These are phyloP conservation scores for Ceratocystiopsis sp. DNA, from an alignment of 2,329 filamentous ascomycete species.

Conservation along the genomic window DNA sequence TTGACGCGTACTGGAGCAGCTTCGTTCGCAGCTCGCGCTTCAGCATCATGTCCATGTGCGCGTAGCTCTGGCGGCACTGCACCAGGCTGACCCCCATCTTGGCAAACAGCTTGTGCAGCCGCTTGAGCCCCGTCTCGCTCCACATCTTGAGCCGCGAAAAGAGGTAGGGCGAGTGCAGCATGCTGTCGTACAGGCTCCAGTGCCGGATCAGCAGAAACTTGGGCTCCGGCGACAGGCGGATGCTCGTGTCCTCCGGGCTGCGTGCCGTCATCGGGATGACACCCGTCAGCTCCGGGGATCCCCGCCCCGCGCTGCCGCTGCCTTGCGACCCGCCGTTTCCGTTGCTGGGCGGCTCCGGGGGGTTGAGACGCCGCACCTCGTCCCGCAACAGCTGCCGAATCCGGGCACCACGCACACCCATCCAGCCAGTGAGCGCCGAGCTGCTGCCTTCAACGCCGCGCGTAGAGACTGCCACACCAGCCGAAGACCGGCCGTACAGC, in stretches of 20 bases:
- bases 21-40: constrained; percentile 69
- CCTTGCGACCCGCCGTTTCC: constrained; percentile 19
- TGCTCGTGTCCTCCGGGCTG: constrained; percentile 80
- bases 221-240: constrained; percentile 83
- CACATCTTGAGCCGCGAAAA: constrained; percentile 86
- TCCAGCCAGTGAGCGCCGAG: constrained; percentile 51
- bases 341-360: constrained; percentile 37
- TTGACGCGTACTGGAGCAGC: constrained; percentile 74
- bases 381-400: constrained; percentile 78
- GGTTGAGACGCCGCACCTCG: constrained; percentile 86
- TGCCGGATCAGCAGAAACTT: constrained; percentile 84
- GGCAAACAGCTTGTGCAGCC: constrained; percentile 81
- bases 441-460: constrained; percentile 34
- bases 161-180: constrained; percentile 92
- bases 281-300: constrained; percentile 46
- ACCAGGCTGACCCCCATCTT: constrained; percentile 95
- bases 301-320: neutral
- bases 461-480: constrained; percentile 51
- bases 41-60: constrained; percentile 95
- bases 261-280: constrained; percentile 77
- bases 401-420: constrained; percentile 63
- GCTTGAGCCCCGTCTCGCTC: constrained; percentile 76
- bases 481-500: constrained; percentile 71
- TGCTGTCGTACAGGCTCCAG: constrained; percentile 96
- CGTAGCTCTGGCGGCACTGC: constrained; percentile 90